These are phyloP conservation scores for Cupressus sempervirens DNA, from an alignment of 75 land plant genomes.

Conservation along the genomic window DNA sequence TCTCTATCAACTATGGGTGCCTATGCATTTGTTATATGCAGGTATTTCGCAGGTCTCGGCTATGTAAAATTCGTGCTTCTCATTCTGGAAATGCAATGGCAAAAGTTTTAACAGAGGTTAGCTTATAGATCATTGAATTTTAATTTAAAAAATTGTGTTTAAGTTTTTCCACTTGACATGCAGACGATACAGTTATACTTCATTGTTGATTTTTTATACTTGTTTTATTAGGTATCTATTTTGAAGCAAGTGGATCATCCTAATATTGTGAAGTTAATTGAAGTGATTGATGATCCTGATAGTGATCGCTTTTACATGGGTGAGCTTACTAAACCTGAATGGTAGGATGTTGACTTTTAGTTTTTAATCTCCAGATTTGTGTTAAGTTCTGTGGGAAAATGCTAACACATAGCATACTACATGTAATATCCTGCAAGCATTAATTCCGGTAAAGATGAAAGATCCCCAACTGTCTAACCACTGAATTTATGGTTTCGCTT, in stretches of 20 bases:
- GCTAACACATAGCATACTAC: not conserved
- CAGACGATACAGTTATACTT: not conserved
- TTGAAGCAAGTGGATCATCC: slow-evolving; percentile 46
- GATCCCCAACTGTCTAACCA: too few species aligned
- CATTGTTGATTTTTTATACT: not conserved
- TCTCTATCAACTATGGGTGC: not conserved
- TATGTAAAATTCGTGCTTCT: slow-evolving; percentile 37
- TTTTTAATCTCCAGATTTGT: not conserved
- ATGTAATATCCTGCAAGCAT: not conserved
- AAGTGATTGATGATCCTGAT: slow-evolving; percentile 47
- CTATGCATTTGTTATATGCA: slow-evolving; percentile 13
- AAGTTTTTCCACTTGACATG: not conserved
- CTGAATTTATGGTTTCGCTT: too few species aligned
- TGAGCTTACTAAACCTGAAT: slow-evolving; percentile 2
- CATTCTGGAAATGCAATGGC: slow-evolving; percentile 42
- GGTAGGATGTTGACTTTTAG: not conserved
- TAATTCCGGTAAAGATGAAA: not conserved
- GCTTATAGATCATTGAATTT: not conserved
- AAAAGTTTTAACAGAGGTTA: slow-evolving; percentile 43
- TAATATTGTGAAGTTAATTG: slow-evolving; percentile 41
- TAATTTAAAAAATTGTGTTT: not conserved
- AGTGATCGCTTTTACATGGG: slow-evolving; percentile 39
- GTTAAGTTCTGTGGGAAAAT: not conserved
- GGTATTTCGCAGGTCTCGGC: slow-evolving; percentile 35
- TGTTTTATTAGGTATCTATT: slow-evolving; percentile 30